A percentile compares a stretch with the other conserved stretches of the same genome.
These are phyloP conservation scores for Blastomyces parvus DNA, from an alignment of 2,329 filamentous ascomycete species.

Conservation along the genomic window DNA sequence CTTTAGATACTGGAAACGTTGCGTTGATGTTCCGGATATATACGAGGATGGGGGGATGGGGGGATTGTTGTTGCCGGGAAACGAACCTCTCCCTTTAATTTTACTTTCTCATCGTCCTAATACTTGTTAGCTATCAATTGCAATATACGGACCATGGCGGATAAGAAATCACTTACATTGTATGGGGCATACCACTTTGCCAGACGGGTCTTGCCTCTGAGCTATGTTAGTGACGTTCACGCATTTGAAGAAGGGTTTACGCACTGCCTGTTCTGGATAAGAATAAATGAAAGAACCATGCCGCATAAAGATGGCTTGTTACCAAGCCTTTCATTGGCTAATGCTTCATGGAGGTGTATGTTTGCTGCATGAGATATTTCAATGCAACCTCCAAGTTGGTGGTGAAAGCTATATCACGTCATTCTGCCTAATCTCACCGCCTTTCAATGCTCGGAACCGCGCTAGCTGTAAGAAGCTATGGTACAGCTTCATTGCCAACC, in stretches of 20 bases:
- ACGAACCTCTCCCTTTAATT: conserved; percentile 87
- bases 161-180: conserved; percentile 47
- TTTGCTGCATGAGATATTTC: neutral
- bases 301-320: conserved; percentile 12
- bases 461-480: too few relatives aligned
- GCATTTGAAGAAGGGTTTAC: conserved; percentile 17
- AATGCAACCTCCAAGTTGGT: neutral
- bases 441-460: too few relatives aligned
- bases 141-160: neutral
- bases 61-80: too few relatives aligned
- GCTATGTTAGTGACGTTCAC: conserved; percentile 15
- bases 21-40: neutral
- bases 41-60: neutral
- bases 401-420: neutral
- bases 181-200: conserved; percentile 99
- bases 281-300: conserved; percentile 71
- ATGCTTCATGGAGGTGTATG: conserved; percentile 3
- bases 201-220: conserved; percentile 90
- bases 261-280: conserved; percentile 84
- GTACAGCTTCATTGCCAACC: too few relatives aligned
- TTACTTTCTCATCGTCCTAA: conserved; percentile 94
- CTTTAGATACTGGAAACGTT: neutral
- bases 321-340: conserved; percentile 2
- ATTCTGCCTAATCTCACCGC: conserved; percentile 3
- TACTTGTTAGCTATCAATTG: conserved; percentile 9